These are phyloP conservation scores for Anthracocystis setariae DNA, from an alignment of 1,284 basidiomycete species.

Conservation along the genomic window DNA sequence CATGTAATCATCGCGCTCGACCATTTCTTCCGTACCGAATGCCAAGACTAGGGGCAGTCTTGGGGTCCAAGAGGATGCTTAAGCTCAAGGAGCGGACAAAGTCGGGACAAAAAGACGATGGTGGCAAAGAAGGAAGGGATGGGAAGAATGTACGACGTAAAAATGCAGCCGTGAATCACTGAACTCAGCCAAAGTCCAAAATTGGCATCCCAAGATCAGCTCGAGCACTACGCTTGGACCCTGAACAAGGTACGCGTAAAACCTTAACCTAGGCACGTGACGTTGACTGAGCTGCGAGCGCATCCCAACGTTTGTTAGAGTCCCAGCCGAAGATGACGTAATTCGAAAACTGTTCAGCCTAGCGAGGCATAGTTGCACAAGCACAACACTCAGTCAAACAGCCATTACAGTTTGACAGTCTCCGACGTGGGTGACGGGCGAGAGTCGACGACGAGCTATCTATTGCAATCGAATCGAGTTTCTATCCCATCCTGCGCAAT, in stretches of 20 bases:
- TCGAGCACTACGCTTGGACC: slow-evolving; percentile 4
- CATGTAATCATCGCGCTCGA: slow-evolving; percentile 73
- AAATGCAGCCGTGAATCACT: not conserved
- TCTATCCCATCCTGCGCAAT: too few species aligned
- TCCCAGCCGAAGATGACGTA: slow-evolving; percentile 13
- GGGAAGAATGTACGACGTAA: not conserved
- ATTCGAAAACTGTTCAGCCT: slow-evolving; percentile 8
- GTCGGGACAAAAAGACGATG: not conserved
- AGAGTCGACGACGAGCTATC: slow-evolving; percentile 4
- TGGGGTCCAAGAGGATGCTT: not conserved
- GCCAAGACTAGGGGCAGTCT: too few species aligned
- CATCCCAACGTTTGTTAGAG: too few species aligned
- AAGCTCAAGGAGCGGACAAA: not conserved
- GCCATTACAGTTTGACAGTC: not conserved
- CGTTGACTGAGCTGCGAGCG: not conserved
- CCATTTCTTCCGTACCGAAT: slow-evolving; percentile 22
- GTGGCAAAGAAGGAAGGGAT: slow-evolving; percentile 14
- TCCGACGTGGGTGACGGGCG: slow-evolving; percentile 2
- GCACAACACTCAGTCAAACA: too few species aligned
- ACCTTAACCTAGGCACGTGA: slow-evolving; percentile 12
- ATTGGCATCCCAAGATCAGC: not conserved
- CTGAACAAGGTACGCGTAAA: slow-evolving; percentile 14
- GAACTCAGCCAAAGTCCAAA: slow-evolving; percentile 7
- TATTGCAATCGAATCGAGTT: too few species aligned
- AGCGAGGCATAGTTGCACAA: not conserved